Percentiles rank a stretch among this genome's conserved stretches.
Evolutionary conservation across 352 stramenopile genomes (phyloP).

Genomic region (Phytophthora colocasiae): DNA sequence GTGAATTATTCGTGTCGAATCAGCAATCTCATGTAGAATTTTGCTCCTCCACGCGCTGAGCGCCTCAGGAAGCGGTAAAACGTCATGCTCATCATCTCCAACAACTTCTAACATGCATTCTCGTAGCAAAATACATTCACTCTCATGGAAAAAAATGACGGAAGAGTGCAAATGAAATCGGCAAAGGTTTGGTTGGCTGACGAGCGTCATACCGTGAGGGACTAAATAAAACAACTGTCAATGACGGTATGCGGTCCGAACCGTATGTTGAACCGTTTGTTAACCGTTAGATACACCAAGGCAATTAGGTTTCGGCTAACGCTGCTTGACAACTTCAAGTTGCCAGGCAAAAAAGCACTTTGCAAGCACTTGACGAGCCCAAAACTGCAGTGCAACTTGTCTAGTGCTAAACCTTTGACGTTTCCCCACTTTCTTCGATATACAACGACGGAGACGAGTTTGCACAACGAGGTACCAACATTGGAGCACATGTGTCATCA

Average conservation of each 20-base stretch:
- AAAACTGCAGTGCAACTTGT: slow-evolving; percentile 28
- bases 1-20: slow-evolving; percentile 31
- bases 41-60: slow-evolving; percentile 50
- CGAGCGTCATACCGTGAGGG: slow-evolving; percentile 2
- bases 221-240: slow-evolving; percentile 17
- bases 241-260: slow-evolving; percentile 21
- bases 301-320: slow-evolving; percentile 13
- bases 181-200: slow-evolving; percentile 13
- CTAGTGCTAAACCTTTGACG: not conserved
- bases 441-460: slow-evolving; percentile 3
- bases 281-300: slow-evolving; percentile 29
- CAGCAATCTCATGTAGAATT: slow-evolving; percentile 63
- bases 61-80: slow-evolving; percentile 49
- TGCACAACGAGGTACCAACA: slow-evolving; percentile 33
- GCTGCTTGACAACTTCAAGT: too few relatives aligned
- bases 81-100: slow-evolving; percentile 44
- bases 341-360: slow-evolving; percentile 21
- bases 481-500: slow-evolving; percentile 41
- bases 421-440: slow-evolving; percentile 8
- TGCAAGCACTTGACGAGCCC: slow-evolving; percentile 22
- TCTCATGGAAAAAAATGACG: not conserved
- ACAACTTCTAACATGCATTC: slow-evolving; percentile 19
- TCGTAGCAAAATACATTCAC: not conserved
- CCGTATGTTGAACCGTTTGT: slow-evolving; percentile 21
- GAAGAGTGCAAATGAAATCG: not conserved